A percentile compares a stretch with the other conserved stretches of the same genome.
Conservation (phyloP, 2,329 filamentous ascomycete genomes). For the Claviceps maximensis region DNA sequence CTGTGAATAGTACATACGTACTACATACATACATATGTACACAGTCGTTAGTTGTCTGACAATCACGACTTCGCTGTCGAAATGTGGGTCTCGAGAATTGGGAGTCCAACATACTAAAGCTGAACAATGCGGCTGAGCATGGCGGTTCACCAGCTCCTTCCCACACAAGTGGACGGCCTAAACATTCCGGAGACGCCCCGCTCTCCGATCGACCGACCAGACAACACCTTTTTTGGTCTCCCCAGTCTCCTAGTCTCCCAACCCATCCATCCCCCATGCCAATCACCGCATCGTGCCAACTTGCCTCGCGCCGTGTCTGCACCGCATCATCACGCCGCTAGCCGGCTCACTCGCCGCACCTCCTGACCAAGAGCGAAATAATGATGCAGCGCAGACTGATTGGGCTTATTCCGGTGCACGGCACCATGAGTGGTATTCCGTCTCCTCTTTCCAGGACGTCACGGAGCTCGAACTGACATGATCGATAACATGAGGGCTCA, state of each 20-base stretch:
- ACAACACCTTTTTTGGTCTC: neutral
- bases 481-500: neutral
- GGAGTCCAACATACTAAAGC: neutral
- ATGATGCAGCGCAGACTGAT: neutral
- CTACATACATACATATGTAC: no score
- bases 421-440: neutral
- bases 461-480: neutral
- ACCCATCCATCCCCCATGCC: neutral
- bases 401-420: neutral
- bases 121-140: neutral
- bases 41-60: no score
- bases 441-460: neutral
- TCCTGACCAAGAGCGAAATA: neutral
- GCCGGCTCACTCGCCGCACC: neutral
- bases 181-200: neutral
- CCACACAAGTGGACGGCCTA: neutral
- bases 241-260: neutral
- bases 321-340: neutral
- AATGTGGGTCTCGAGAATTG: no score
- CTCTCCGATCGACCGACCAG: conserved; percentile 3
- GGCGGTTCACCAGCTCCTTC: neutral
- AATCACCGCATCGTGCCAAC: neutral
- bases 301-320: conserved; percentile 3
- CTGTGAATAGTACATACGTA: no score
- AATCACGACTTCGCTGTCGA: no score